Evolutionary conservation across 495 filamentous ascomycete species (phyloP), one percentile per base, ranked within the genome.

Genomic region (Eremomyces bilateralis): DNA sequence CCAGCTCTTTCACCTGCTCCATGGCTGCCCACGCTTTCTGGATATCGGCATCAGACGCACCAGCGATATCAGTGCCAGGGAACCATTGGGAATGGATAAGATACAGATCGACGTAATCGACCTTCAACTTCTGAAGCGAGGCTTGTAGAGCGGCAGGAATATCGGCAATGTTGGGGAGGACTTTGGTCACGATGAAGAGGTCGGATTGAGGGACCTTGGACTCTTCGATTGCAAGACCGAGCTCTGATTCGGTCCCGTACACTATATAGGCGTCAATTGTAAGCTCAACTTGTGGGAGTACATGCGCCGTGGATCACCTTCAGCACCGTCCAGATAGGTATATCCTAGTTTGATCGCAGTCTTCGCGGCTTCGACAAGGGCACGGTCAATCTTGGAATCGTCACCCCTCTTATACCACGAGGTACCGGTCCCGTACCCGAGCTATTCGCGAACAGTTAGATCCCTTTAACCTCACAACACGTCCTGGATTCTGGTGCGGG

Each of bases 51-150:
- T 74, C 65, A 1, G 59, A 58, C 6, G 65, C 55, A 20, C 71
- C 71, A 8, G 10, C 8, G n/a, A n/a, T n/a, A n/a, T n/a, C n/a
- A n/a, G n/a, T n/a, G n/a, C n/a, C n/a, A n/a, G n/a, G n/a, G 41
- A 63, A 76, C 56, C 72, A 85, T 4, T 82, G 83, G 16, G 57
- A 45, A 52, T 90, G 81, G 42, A 91, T 79, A 3, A 91, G 57
- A 49, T 84, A 75, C 53, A 83, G 58, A 53, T 93, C 81, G 3
- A 93, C 76, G 53, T 90, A 82, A 35, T 76, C 69, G 19, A 88
- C 51, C 13, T 70, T 64, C 8, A 93, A 61, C 44, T 76, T 80
- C 47, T 73, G 60, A 42, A 91, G 60, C 34, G 79, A 90, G 6
- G 50, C 52, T 17, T 68, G 63, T 41, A 93, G 69, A n/a, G 75